Conservation (phyloP, 352 stramenopile genomes). For the Globisporangium middletonii region DNA sequence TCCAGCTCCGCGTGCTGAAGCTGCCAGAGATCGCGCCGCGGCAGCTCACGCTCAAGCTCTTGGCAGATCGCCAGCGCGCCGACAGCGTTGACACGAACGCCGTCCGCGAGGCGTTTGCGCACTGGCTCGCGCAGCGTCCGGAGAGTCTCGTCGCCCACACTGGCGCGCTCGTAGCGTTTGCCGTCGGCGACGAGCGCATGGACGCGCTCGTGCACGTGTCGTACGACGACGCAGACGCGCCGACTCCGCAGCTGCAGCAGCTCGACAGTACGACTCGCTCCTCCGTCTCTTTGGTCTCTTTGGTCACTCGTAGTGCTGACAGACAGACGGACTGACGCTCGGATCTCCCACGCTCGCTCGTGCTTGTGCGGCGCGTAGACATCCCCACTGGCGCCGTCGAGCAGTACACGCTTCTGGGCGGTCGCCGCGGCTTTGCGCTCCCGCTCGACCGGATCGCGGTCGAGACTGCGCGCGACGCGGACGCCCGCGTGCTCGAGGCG, state of each 20-base stretch:
- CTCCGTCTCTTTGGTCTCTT: too few species aligned
- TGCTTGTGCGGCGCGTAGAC: slow-evolving; percentile 19
- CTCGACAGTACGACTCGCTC: slow-evolving; percentile 32
- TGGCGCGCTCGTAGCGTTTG: slow-evolving; percentile 23
- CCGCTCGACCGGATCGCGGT: slow-evolving; percentile 26
- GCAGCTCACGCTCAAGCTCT: slow-evolving; percentile 22
- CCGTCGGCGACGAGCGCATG: slow-evolving; percentile 11
- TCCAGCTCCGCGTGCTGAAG: slow-evolving; percentile 50
- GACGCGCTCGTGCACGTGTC: slow-evolving; percentile 31
- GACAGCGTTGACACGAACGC: neutral
- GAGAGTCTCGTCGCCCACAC: slow-evolving; percentile 22
- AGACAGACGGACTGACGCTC: neutral
- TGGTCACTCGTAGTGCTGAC: neutral
- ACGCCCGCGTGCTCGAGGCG: slow-evolving; percentile 22
- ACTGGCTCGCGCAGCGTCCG: slow-evolving; percentile 17
- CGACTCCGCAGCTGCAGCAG: slow-evolving; percentile 19
- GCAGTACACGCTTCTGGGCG: slow-evolving; percentile 53
- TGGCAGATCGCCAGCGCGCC: slow-evolving; percentile 4
- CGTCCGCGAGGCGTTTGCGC: slow-evolving; percentile 29
- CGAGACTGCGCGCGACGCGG: slow-evolving; percentile 16
- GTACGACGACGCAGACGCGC: slow-evolving; percentile 32
- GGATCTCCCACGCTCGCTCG: neutral
- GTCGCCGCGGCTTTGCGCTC: slow-evolving; percentile 22
- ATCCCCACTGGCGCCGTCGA: slow-evolving; percentile 45
- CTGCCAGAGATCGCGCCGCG: slow-evolving; percentile 34